Evolutionary conservation across 2,329 filamentous ascomycete species (phyloP).

Genomic region (Bipolaris sorokiniana): DNA sequence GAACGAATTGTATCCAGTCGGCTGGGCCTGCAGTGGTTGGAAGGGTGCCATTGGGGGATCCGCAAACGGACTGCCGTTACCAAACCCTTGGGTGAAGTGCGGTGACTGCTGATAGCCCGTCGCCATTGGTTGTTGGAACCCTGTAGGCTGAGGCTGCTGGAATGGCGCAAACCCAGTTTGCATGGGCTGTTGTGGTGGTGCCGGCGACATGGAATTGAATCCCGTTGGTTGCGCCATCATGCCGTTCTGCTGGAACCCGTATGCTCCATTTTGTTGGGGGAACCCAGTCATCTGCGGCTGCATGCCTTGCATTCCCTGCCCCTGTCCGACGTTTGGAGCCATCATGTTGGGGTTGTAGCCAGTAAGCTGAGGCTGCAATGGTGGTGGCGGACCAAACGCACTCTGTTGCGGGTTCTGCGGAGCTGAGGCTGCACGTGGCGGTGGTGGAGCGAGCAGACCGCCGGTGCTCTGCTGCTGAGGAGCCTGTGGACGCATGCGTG

Average conservation of each 20-base stretch:
- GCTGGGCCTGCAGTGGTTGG: conserved; percentile 49
- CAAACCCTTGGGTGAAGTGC: conserved; percentile 54
- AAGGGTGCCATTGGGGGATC: conserved; percentile 59
- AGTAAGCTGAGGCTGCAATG: conserved; percentile 84
- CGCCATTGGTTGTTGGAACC: conserved; percentile 57
- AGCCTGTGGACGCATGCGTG: conserved; percentile 72
- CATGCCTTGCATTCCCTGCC: conserved; percentile 26
- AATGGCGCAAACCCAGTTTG: conserved; percentile 50
- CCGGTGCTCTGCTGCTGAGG: conserved; percentile 67
- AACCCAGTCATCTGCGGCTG: conserved; percentile 51
- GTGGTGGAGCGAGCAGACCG: conserved; percentile 76
- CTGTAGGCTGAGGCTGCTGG: conserved; percentile 55
- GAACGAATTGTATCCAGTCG: conserved; percentile 49
- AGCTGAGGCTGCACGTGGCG: conserved; percentile 82
- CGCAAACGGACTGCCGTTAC: conserved; percentile 57
- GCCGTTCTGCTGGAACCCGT: conserved; percentile 46
- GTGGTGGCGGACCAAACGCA: conserved; percentile 71
- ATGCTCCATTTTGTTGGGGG: conserved; percentile 44
- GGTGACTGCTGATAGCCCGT: conserved; percentile 40
- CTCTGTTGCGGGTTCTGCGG: conserved; percentile 75
- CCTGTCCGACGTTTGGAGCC: conserved; percentile 67
- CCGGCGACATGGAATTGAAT: conserved; percentile 36
- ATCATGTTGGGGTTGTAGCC: conserved; percentile 66
- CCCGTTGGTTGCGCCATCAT: conserved; percentile 50
- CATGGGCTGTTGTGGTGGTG: conserved; percentile 52